Conservation (phyloP, 805 yeast species). For the Tetrapisispora fleetii region DNA sequence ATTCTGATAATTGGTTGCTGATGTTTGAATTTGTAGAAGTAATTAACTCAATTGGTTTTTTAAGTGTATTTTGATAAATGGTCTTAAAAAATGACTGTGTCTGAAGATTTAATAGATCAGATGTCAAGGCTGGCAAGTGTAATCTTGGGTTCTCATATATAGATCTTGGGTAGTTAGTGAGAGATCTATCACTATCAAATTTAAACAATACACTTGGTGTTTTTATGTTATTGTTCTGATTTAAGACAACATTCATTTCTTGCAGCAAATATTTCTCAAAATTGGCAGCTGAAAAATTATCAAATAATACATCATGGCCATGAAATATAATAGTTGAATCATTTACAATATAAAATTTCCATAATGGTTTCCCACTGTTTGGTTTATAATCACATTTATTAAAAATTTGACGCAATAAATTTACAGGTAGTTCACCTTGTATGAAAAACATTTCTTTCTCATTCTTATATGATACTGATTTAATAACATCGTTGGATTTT, state of each 20-base stretch:
- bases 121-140: conserved; percentile 18
- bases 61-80: conserved; percentile 15
- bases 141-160: conserved; percentile 20
- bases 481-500: conserved; percentile 15
- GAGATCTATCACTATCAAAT: not conserved
- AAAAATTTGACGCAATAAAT: conserved; percentile 21
- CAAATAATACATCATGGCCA: conserved; percentile 26
- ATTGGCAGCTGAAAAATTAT: conserved; percentile 23
- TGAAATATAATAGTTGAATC: conserved; percentile 22
- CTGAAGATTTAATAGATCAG: conserved; percentile 18
- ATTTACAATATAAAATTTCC: conserved; percentile 22
- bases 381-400: conserved; percentile 16
- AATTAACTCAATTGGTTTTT: conserved; percentile 18
- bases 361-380: conserved; percentile 17
- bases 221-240: not conserved
- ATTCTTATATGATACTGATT: conserved; percentile 16
- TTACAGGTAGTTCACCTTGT: conserved; percentile 22
- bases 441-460: conserved; percentile 21
- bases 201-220: not conserved
- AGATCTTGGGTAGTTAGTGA: conserved; percentile 14
- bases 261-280: conserved; percentile 18
- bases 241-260: conserved; percentile 9
- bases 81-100: conserved; percentile 23
- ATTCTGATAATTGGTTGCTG: conserved; percentile 3
- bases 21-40: conserved; percentile 6